phyloP scores from a whole-genome alignment of 192 early-diverging fungal genomes.

The Coemansia sp. region DNA sequence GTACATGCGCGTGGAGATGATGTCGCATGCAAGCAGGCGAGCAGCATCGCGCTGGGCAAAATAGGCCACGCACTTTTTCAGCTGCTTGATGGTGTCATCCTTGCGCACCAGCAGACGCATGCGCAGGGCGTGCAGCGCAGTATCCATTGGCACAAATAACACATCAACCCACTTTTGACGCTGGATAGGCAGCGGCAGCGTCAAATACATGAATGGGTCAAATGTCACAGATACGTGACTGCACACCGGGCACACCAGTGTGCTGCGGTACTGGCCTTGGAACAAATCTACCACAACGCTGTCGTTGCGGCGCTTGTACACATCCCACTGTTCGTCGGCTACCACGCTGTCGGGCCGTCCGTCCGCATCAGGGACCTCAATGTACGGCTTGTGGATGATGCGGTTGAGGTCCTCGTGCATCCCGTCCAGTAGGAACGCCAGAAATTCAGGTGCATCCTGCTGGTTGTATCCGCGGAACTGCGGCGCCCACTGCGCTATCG shows the following conservation, averaged over 20 bases:
- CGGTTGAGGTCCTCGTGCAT: constrained; percentile 87
- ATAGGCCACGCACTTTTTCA: constrained; percentile 64
- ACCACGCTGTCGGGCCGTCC: constrained; percentile 66
- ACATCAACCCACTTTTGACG: constrained; percentile 58
- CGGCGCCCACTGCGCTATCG: constrained; percentile 53
- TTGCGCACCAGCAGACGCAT: constrained; percentile 62
- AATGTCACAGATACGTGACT: constrained; percentile 70
- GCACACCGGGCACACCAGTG: constrained; percentile 59
- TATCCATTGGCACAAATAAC: constrained; percentile 51
- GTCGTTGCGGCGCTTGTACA: constrained; percentile 74
- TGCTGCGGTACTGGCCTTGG: constrained; percentile 70
- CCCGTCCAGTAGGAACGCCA: constrained; percentile 78
- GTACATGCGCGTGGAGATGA: constrained; percentile 24
- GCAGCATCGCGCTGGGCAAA: constrained; percentile 15
- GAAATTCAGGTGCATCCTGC: constrained; percentile 84
- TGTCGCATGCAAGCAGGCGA: constrained; percentile 32
- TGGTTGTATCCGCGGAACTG: constrained; percentile 73
- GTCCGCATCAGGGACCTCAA: constrained; percentile 74
- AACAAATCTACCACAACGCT: constrained; percentile 77
- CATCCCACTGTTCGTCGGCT: constrained; percentile 70
- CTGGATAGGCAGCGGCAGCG: constrained; percentile 73
- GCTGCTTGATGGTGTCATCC: constrained; percentile 60
- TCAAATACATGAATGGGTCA: constrained; percentile 80
- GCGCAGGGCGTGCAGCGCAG: constrained; percentile 33
- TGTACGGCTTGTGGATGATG: constrained; percentile 75